phyloP scores from a whole-genome alignment of 164 flowering plant genomes.

The Platanus orientalis region DNA sequence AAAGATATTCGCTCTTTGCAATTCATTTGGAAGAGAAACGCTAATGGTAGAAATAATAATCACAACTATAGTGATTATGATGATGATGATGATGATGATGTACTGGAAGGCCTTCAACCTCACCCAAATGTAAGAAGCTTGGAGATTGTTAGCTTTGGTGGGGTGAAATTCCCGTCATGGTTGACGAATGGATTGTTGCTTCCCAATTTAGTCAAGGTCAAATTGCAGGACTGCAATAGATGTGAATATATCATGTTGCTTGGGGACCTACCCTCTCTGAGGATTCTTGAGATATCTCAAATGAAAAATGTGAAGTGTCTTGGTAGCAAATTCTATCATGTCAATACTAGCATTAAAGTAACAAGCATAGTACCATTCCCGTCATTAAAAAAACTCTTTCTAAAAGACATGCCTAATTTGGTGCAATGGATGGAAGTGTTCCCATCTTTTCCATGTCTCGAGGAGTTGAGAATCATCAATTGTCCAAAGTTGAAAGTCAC shows the following conservation, averaged over 20 bases:
- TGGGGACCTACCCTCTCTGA: conserved; percentile 20
- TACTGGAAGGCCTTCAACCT: conserved; percentile 8
- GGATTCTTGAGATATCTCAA: not conserved
- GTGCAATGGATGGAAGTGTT: conserved; percentile 17
- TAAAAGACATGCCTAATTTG: conserved; percentile 3
- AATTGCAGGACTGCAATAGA: not conserved
- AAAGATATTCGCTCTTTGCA: not conserved
- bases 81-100: not conserved
- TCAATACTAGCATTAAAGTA: not conserved
- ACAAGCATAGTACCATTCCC: conserved; percentile 7
- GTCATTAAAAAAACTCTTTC: conserved; percentile 6
- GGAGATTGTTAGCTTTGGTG: not conserved
- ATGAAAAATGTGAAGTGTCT: conserved; percentile 9
- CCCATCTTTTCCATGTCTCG: not conserved
- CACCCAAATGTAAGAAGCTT: conserved; percentile 8
- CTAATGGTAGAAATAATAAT: not conserved
- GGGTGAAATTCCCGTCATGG: conserved; percentile 11
- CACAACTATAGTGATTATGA: no score
- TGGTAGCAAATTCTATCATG: conserved; percentile 8
- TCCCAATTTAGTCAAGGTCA: not conserved
- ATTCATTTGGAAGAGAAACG: not conserved
- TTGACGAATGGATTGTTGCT: not conserved
- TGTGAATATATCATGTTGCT: conserved; percentile 13
- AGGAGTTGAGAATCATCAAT: not conserved
- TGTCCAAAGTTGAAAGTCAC: not conserved